Evolutionary conservation across 106 monocot species (phyloP).

Genomic region (Dendrobium chrysotoxum): DNA sequence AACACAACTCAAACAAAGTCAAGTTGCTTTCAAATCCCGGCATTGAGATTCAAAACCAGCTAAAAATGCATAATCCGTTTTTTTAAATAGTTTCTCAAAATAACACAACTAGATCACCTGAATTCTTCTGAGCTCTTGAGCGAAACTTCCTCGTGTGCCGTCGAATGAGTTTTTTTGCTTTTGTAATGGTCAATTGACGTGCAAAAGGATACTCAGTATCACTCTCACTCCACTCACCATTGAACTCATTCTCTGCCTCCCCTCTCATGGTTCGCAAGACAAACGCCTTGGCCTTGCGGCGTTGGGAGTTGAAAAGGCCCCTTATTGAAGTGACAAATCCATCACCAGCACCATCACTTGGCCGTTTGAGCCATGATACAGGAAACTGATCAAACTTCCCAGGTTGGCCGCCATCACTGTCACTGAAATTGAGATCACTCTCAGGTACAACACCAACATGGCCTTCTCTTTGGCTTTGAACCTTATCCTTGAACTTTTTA

Average conservation of each 20-base stretch:
- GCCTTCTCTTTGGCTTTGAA: slow-evolving; percentile 49
- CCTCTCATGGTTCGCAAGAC: slow-evolving; percentile 87
- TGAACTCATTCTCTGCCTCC: slow-evolving; percentile 59
- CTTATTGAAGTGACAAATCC: slow-evolving; percentile 90
- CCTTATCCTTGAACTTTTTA: slow-evolving; percentile 96
- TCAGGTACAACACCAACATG: slow-evolving; percentile 43
- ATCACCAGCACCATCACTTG: slow-evolving; percentile 92
- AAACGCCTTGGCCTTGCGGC: slow-evolving; percentile 79
- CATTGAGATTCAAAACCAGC: too few species aligned
- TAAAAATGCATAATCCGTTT: too few species aligned
- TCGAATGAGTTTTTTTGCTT: slow-evolving; percentile 76
- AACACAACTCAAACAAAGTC: too few species aligned
- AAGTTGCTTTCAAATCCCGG: too few species aligned
- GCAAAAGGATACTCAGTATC: slow-evolving; percentile 86
- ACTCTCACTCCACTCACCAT: slow-evolving; percentile 78
- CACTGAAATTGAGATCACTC: slow-evolving; percentile 53
- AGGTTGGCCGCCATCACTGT: slow-evolving; percentile 77
- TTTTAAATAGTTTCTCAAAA: not conserved
- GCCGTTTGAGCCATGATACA: slow-evolving; percentile 42
- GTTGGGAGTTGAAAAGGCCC: slow-evolving; percentile 90
- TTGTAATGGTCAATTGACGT: slow-evolving; percentile 87
- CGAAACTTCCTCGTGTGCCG: slow-evolving; percentile 79
- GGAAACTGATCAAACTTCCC: slow-evolving; percentile 67
- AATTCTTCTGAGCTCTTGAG: slow-evolving; percentile 39
- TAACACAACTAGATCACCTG: slow-evolving; percentile 29